These are phyloP conservation scores for Sugiyamaella mastotermitis DNA, from an alignment of 805 yeast genomes.

Conservation along the genomic window DNA sequence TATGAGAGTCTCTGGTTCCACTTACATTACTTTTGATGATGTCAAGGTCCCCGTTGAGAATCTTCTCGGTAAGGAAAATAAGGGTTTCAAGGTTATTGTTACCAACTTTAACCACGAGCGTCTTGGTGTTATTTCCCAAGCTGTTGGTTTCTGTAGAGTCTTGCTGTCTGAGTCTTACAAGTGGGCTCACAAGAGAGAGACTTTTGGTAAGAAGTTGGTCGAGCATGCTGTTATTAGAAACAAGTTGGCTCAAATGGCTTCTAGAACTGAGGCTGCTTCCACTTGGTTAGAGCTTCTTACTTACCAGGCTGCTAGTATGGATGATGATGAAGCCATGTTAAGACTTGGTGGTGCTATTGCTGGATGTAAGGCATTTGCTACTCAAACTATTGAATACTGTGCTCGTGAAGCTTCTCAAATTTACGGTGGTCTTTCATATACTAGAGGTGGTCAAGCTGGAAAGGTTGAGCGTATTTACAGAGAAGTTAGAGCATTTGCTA, in stretches of 20 bases:
- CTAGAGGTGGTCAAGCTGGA: constrained; percentile 39
- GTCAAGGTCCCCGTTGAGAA: constrained; percentile 38
- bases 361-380: constrained; percentile 35
- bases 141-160: constrained; percentile 33
- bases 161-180: constrained; percentile 34
- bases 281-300: constrained; percentile 34
- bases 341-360: constrained; percentile 39
- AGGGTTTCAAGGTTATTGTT: constrained; percentile 38
- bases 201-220: constrained; percentile 36
- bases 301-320: constrained; percentile 29
- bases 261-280: constrained; percentile 36
- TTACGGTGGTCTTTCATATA: constrained; percentile 38
- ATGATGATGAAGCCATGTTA: constrained; percentile 31
- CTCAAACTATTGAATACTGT: constrained; percentile 37
- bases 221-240: constrained; percentile 38
- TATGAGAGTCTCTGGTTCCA: constrained; percentile 37
- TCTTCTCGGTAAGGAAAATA: constrained; percentile 35
- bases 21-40: constrained; percentile 37
- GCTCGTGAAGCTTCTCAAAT: constrained; percentile 41
- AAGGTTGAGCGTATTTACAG: constrained; percentile 38
- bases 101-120: constrained; percentile 41
- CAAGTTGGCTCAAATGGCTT: constrained; percentile 37
- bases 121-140: constrained; percentile 36
- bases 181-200: constrained; percentile 37
- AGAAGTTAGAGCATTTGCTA: constrained; percentile 40